A percentile compares a stretch with the other conserved stretches of the same genome.
These are phyloP conservation scores for Drosera spatulata DNA, from an alignment of 179 eudicot species.

Conservation along the genomic window DNA sequence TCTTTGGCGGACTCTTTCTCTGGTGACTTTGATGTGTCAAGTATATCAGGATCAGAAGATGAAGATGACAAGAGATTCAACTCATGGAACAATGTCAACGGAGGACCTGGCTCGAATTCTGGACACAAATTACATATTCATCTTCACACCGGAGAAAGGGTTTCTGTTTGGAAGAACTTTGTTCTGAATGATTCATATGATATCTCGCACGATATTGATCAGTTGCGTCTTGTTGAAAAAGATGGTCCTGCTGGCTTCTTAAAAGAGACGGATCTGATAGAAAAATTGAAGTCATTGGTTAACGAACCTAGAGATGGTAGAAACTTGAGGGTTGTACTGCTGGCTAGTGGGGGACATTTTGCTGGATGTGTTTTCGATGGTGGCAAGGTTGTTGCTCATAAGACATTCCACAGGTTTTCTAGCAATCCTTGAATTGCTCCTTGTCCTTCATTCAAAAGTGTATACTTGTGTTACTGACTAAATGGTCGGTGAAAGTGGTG, in stretches of 20 bases:
- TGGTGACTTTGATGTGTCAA: constrained; percentile 70
- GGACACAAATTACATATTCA: constrained; percentile 45
- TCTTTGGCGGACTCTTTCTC: constrained; percentile 40
- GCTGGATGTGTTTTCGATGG: constrained; percentile 99
- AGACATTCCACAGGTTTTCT: constrained; percentile 81
- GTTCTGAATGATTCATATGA: constrained; percentile 48
- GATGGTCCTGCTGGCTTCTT: constrained; percentile 15
- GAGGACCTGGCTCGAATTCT: constrained; percentile 15
- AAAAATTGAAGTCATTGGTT: constrained; percentile 35
- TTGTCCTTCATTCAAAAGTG: too few species aligned
- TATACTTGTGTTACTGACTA: too few species aligned
- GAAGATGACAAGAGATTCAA: constrained; percentile 43
- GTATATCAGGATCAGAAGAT: constrained; percentile 92
- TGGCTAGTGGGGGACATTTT: constrained; percentile 90
- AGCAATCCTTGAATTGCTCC: too few species aligned
- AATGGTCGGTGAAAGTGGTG: too few species aligned
- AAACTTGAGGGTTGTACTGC: constrained; percentile 62
- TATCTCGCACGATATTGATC: constrained; percentile 40
- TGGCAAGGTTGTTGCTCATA: constrained; percentile 62
- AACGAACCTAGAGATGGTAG: constrained; percentile 59
- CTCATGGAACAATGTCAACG: constrained; percentile 12
- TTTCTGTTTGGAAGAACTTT: constrained; percentile 71
- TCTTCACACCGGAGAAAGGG: constrained; percentile 54
- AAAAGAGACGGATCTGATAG: constrained; percentile 46
- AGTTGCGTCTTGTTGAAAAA: constrained; percentile 19